These are phyloP conservation scores for Leccinum uliginosum DNA, from an alignment of 768 basidiomycete genomes.

Conservation along the genomic window DNA sequence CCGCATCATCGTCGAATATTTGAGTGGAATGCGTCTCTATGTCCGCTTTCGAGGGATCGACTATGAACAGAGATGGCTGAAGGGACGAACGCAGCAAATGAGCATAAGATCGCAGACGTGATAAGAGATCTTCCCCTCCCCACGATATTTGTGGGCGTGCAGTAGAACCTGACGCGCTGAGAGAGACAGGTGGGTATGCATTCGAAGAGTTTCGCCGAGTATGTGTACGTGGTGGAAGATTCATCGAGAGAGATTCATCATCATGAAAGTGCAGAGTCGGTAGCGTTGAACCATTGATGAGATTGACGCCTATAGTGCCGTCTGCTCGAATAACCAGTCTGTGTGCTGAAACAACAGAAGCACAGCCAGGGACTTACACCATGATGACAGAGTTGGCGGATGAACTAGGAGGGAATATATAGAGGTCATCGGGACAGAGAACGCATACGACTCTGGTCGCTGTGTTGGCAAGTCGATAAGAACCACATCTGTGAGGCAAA, in stretches of 20 bases:
- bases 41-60: slow-evolving; percentile 92
- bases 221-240: slow-evolving; percentile 38
- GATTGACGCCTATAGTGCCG: slow-evolving; percentile 85
- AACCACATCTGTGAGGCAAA: slow-evolving; percentile 57
- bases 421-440: slow-evolving; percentile 87
- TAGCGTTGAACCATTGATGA: slow-evolving; percentile 78
- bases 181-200: slow-evolving; percentile 62
- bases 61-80: slow-evolving; percentile 80
- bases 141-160: slow-evolving; percentile 50
- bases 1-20: slow-evolving; percentile 80
- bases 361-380: slow-evolving; percentile 51
- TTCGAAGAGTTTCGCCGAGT: slow-evolving; percentile 36
- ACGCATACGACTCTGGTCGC: slow-evolving; percentile 87
- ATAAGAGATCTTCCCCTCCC: slow-evolving; percentile 86
- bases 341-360: neutral
- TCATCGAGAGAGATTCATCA: slow-evolving; percentile 85
- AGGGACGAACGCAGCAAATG: slow-evolving; percentile 82
- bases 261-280: slow-evolving; percentile 96
- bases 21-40: slow-evolving; percentile 87
- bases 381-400: slow-evolving; percentile 78
- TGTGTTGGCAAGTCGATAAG: slow-evolving; percentile 81
- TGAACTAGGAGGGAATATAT: slow-evolving; percentile 87
- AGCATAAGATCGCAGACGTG: slow-evolving; percentile 70
- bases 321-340: slow-evolving; percentile 41
- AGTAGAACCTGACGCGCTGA: slow-evolving; percentile 39